Base-by-base conservation (phyloP, 768 basidiomycete species). In the Collybia nuda region DNA sequence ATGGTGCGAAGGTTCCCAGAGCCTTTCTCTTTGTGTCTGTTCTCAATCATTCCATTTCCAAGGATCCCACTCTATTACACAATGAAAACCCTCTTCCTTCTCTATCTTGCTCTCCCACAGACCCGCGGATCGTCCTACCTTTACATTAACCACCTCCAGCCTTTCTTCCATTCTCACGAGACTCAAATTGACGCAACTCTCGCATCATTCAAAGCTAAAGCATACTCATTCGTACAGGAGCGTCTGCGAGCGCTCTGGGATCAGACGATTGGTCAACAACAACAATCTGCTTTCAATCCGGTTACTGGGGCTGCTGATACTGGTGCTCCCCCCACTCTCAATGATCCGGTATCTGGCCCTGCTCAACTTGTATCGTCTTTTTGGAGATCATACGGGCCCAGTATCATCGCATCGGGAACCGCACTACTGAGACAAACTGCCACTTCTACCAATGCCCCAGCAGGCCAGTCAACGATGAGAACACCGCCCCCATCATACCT, bases 21-120 rank as follows among this genome's bases (percentile, higher is more conserved):
- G 24, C 24, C 12, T 21, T 26, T 50, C 51, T 28, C 32, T 26
- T 53, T 54, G 32, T 23, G 24, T 17, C n/a, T n/a, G 35, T 29
- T 2, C 15, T 37, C 24, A 28, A 43, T 19, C 35, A 21, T 14
- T 14, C 6, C 5, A 11, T 11, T 9, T 21, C 19, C 63, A 93
- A n/a, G 93, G 92, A 79, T 98, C 41, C 94, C 94, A 1, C 82
- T 98, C 67, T 98, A 97, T 72, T 84, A 84, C 58, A 70, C 85
- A 23, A 50, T 92, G 59, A 96, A 95, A 73, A 85, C 84, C 2
- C 60, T 89, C 48, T 89, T 95, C 65, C 82, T 97, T 40, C 82
- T 96, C 51, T 96, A 93, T 69, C 84, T 98, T 43, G 88, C 86
- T 2, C 82, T 95, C 5, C 94, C 95, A 0, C 93, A 95, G 63